Evolutionary conservation across 192 early-diverging fungal species (phyloP), one percentile per base, ranked within the genome.

Genomic region (Blastocladiella britannica): DNA sequence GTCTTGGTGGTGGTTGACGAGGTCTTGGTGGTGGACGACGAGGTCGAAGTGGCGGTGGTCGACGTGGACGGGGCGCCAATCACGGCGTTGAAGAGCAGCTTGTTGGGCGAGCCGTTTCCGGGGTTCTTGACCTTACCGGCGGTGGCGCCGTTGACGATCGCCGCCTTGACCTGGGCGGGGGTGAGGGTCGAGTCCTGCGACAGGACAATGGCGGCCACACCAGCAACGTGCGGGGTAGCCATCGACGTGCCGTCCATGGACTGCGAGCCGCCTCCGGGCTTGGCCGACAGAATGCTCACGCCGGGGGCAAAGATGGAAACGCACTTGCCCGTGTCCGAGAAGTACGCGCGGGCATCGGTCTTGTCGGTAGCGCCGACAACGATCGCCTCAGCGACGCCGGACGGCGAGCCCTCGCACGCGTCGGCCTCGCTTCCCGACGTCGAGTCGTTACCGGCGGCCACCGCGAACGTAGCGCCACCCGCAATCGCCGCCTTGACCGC

Each of bases 381-480:
- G 52, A 89, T 67, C 9, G 87, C 81, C 6, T 67, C 60, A 56
- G 67, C 65, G 9, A 80, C 65, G 29, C 66, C 72, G 28, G 87
- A 87, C 29, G 87, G 87, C 23, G 85, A 84, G 69, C 80, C 89
- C 62, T 86, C 67, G 77, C 92, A 96, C 5, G 91, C 91, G 63
- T 96, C 89, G 43, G 74, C 65, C n/a, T n/a, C n/a, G n/a, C n/a
- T n/a, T n/a, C n/a, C n/a, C n/a, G n/a, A n/a, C 6, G 57, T 63
- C 68, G 89, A 87, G 70, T 93, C 89, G 66, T 96, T 96, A 54
- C 92, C 92, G 18, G 92, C 92, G 47, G 92, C 92, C 27, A 96
- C 92, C 15, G 91, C 92, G 71, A 91, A 94, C 62, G 82, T 72
- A 43, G 95, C 79, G 61, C 90, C 90, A 37, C 73, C 70, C 28